Evolutionary conservation across 345 rosid genomes (phyloP).

Genomic region (sweet orange (Citrus sinensis)): DVS_A1.0 CM039161.1:23141501-23142000

Average conservation of each 20-base stretch:
- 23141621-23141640: slow-evolving; percentile 92
- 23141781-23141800: slow-evolving; percentile 61
- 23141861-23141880: slow-evolving; percentile 39
- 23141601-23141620: slow-evolving; percentile 64
- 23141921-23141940: slow-evolving; percentile 90
- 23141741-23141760: slow-evolving; percentile 60
- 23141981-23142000: not conserved
- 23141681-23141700: slow-evolving; percentile 7
- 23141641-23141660: slow-evolving; percentile 85
- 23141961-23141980: slow-evolving; percentile 4
- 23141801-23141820: slow-evolving; percentile 57
- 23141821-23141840: slow-evolving; percentile 56
- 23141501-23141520: not conserved
- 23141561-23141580: slow-evolving; percentile 68
- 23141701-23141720: not conserved
- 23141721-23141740: not conserved
- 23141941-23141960: slow-evolving; percentile 72
- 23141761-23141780: slow-evolving; percentile 94
- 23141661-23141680: slow-evolving; percentile 93
- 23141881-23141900: slow-evolving; percentile 68
- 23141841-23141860: slow-evolving; percentile 45
- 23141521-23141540: not conserved
- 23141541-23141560: not conserved
- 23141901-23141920: slow-evolving; percentile 75
- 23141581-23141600: slow-evolving; percentile 89